phyloP scores from a whole-genome alignment of 805 yeast genomes.

The Pichia manshurica region DNA sequence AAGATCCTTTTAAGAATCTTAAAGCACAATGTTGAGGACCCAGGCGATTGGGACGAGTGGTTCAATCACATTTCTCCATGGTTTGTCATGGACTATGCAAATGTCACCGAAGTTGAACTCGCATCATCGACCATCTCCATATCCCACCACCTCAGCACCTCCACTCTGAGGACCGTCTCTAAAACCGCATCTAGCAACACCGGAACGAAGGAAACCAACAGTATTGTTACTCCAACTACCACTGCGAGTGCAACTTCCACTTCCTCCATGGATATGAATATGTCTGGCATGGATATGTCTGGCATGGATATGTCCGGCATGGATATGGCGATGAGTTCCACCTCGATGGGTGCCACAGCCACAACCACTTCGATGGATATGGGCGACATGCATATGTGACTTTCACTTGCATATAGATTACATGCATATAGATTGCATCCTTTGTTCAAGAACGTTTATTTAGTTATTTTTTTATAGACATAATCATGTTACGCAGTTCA shows the following conservation, averaged over 20 bases:
- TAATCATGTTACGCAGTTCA: no score
- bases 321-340: background rate
- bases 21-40: constrained; percentile 4
- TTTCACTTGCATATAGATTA: background rate
- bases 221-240: background rate
- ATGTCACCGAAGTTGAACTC: constrained; percentile 2
- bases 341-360: no score
- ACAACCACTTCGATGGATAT: background rate
- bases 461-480: no score
- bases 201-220: background rate
- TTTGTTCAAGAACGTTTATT: no score
- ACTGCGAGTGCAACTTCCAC: background rate
- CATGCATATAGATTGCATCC: no score
- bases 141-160: background rate
- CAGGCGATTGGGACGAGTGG: constrained; percentile 6
- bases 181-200: background rate
- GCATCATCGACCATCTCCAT: background rate
- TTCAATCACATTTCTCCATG: constrained; percentile 11
- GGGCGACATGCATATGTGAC: background rate
- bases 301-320: background rate
- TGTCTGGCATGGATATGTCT: background rate
- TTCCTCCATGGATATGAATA: background rate
- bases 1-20: constrained; percentile 6
- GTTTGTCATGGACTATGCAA: constrained; percentile 1
- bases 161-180: background rate